Conservation (phyloP, 2,329 filamentous ascomycete species). For the Hypoxylon sp. region DNA sequence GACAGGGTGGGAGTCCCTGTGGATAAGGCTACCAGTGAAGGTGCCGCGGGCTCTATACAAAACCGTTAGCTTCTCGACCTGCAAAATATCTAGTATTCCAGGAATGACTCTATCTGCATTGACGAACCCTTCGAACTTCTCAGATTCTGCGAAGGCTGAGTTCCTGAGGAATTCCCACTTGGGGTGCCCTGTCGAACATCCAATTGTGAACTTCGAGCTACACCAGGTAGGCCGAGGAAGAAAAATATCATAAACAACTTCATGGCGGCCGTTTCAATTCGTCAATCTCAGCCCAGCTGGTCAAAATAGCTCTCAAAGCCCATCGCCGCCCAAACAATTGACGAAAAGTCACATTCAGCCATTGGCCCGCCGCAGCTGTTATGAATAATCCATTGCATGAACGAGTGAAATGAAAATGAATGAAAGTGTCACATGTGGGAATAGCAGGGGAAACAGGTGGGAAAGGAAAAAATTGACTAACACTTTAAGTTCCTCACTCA, state of each 20-base stretch:
- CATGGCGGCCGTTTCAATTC: slow-evolving; percentile 31
- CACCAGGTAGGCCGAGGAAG: slow-evolving; percentile 38
- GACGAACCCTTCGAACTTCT: slow-evolving; percentile 39
- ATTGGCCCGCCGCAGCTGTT: slow-evolving; percentile 32
- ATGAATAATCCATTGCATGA: slow-evolving; percentile 20
- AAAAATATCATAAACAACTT: slow-evolving; percentile 27
- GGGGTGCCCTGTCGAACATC: slow-evolving; percentile 33
- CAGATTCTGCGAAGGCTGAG: slow-evolving; percentile 21
- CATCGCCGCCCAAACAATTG: slow-evolving; percentile 24
- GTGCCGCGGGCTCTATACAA: slow-evolving; percentile 30
- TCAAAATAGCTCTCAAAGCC: slow-evolving; percentile 29
- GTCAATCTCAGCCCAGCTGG: slow-evolving; percentile 32
- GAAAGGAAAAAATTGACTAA: slow-evolving; percentile 31
- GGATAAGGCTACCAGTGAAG: slow-evolving; percentile 35
- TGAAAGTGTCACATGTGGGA: slow-evolving; percentile 1
- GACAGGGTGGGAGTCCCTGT: slow-evolving; percentile 19
- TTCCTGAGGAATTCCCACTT: slow-evolving; percentile 38
- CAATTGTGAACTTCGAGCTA: slow-evolving; percentile 35
- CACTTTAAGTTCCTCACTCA: slow-evolving; percentile 29
- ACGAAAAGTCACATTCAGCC: slow-evolving; percentile 28
- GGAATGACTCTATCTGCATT: slow-evolving; percentile 21
- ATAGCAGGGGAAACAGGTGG: slow-evolving; percentile 6
- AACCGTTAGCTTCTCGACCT: slow-evolving; percentile 21
- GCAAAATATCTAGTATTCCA: slow-evolving; percentile 1
- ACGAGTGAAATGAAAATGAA: slow-evolving; percentile 16